Base-by-base conservation (phyloP, 257 asterid species). In the Primulina eburnea region DNA sequence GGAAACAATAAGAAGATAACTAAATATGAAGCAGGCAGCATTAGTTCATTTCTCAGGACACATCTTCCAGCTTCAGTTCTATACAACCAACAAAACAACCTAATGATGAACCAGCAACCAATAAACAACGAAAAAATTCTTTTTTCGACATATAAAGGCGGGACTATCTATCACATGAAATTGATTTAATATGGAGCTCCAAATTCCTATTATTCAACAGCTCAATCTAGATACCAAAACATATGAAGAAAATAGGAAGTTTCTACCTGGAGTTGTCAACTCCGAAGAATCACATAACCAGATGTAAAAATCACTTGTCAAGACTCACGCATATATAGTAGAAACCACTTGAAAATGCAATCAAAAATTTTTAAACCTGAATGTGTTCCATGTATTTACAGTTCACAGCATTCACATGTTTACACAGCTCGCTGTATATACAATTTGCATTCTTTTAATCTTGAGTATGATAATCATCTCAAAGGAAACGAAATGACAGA, bases 31-130 rank as follows among this genome's bases (percentile, higher is more conserved):
- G 67, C 64, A 53, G 55, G 34, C 53, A 60, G 55, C 50, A 37
- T 33, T 52, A 2, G 18, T 2, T 57, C 60, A 9, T 60, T 60
- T 26, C 60, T 65, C 33, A 14, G 50, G 62, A 61, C 50, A 16
- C 43, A 62, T 17, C 29, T 26, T 69, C 62, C n/a, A 62, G 60
- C 68, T 10, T 24, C 60, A 68, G 53, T 34, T 37, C 43, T 26
- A 21, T 11, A 62, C 66, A 4, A 5, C 17, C 18, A 60, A 62
- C 34, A 21, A 65, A 52, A 16, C 30, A 52, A 71, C 7, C n/a
- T 32, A 29, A 74, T 38, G 4, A 43, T 16, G 65, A 24, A 21
- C 53, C 30, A 21, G 37, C 16, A 24, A 21, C 53, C 30, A 21
- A 30, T 24, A 60, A 70, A 24, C 65, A 55, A 24, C 8, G 37